Base-by-base conservation (phyloP, 345 rosid species). In the Conringia planisiliqua region DNA sequence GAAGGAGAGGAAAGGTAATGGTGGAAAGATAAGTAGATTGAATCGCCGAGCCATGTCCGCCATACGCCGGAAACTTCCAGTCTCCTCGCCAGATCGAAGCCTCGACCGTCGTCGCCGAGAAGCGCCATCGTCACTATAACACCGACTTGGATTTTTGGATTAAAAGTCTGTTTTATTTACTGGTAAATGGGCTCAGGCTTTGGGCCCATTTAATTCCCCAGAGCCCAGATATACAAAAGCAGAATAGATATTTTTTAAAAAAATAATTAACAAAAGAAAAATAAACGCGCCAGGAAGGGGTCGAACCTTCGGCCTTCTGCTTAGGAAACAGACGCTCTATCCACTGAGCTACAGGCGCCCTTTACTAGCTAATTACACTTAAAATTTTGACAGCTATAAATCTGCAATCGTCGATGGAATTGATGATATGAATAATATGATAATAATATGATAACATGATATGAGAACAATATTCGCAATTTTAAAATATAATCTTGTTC, bases 301-400 rank as follows among this genome's bases (percentile, higher is more conserved):
- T 89, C 91, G 95, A 91, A 89, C 88, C 89, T 91, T 76, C 91
- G 93, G 71, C 97, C 88, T 89, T 89, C 96, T 86, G 91, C 96
- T 91, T 91, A 91, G 96, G 96, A 89, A 86, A 89, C 91, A 87
- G 90, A 91, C 91, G 95, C 97, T 91, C 92, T 91, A 91, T 91
- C 92, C 92, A 89, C 95, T 91, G 97, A 89, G 95, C 97, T 91
- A 89, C 92, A 85, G 82, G 89, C 87, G 56, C 56, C 27, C 6
- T 48, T 8, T 47, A 26, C 0, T 46, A 12, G 18, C 4, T 1
- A 18, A 18, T 48, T n/a, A n/a, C n/a, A n/a, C n/a, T n/a, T n/a
- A n/a, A n/a, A n/a, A n/a, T n/a, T n/a, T n/a, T n/a, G n/a, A n/a
- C n/a, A n/a, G n/a, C n/a, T n/a, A n/a, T n/a, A n/a, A n/a, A n/a